Base-by-base conservation (phyloP, 305 asterid species). In the Coffea humblotiana region DNA sequence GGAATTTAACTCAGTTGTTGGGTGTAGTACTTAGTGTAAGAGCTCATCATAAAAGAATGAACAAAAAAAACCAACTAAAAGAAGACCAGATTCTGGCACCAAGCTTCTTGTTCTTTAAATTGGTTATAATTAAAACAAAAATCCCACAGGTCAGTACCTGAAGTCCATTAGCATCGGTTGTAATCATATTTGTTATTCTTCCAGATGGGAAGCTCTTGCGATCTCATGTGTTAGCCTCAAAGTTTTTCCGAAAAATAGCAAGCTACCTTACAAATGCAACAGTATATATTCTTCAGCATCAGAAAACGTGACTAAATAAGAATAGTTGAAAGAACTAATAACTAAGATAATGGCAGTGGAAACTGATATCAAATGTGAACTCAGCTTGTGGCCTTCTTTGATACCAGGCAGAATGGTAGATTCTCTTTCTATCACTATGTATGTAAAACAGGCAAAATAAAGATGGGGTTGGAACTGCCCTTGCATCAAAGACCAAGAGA, bases 81-180 rank as follows among this genome's bases (percentile, higher is more conserved):
- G 21, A 54, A 54, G 60, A 40, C 43, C 43, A 3, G 43, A 54
- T 19, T 15, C 19, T 54, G 18, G 21, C 60, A 54, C 2, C 60
- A 54, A 54, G 21, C 60, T 54, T 54, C 21, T 54, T 19, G 3
- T 54, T 19, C 21, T 40, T 40, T 40, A 40, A 40, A 40, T 40
- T 5, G 6, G 43, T 40, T 40, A 40, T 40, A 40, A 40, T 40
- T 40, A 40, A 40, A 14, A 54, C 3, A 54, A 54, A 52, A 54
- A 14, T 16, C 16, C 60, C 21, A 13, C 67, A 80, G 75, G 79
- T 83, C 43, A 40, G 60, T 88, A 95, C 99, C 98, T 95, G 99
- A 83, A 95, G 98, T 74, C 91, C 92, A 83, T 89, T 91, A 79
- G 98, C 98, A 92, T 95, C 99, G 48, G 99, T 90, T 61, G 98